Evolutionary conservation across 257 asterid genomes (phyloP), one percentile per base, ranked within the genome.

Genomic region (Cynanchum wilfordii): DNA sequence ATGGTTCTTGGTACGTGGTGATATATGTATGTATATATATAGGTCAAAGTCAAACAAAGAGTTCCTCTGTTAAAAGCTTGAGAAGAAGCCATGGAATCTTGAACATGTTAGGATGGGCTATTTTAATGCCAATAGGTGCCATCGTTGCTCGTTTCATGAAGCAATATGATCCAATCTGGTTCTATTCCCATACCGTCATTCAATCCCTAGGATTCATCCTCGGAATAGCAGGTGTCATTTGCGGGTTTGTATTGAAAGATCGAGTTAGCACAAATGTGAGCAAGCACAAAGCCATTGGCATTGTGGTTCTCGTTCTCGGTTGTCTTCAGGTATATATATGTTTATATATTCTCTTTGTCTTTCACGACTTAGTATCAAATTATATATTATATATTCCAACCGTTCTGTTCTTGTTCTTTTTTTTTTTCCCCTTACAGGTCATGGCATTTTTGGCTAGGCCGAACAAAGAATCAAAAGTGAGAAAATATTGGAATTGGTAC

Each of bases 401-500:
- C 38, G 4, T 33, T 33, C 38, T 33, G 38, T 33, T 33, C 38
- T 33, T 33, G 38, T 33, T 33, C 38, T 33, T 33, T 0, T 33
- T 33, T n/a, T n/a, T n/a, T n/a, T n/a, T n/a, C n/a, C n/a, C n/a
- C 38, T 33, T 22, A 45, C 76, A 95, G 99, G 90, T 87, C 3
- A 57, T 86, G 52, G 99, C 99, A 1, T 16, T 90, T 69, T 77
- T 95, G 81, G 87, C 76, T 38, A 78, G 99, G 76, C 98, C 99
- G 22, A 81, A 77, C 52, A 92, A 90, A 80, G 77, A 76, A 15
- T 84, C 98, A 1, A 90, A 95, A 71, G 77, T 79, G 10, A 78
- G 99, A 52, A 87, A 86, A 38, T 92, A 90, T 22, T 95, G 99
- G 99, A 95, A 90, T 75, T 92, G 96, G 97, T 95, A 92, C 33